Evolutionary conservation across 495 filamentous ascomycete genomes (phyloP), one percentile per base, ranked within the genome.

Genomic region (Lindgomyces ingoldianus): DNA sequence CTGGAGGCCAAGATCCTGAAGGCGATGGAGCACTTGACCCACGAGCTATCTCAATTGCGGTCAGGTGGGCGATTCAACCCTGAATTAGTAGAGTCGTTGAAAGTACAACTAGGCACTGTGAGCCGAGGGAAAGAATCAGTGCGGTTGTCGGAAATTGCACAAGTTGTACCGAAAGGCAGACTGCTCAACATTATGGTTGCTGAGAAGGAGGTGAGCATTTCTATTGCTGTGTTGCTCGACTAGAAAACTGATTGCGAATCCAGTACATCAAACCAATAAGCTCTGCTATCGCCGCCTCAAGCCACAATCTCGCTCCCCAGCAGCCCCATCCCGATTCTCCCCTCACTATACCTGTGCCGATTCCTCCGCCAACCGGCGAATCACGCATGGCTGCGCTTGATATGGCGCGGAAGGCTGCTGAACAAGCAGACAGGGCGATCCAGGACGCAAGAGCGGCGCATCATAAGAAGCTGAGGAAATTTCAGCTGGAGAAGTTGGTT

Each of bases 251-350:
- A 50, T 60, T 36, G 65, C 75, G 76, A 64, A 74, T 67, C 51
- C 62, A 83, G 78, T 86, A 89, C 62, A 69, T 92, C 59, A 91
- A 91, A 79, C 81, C 89, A 9, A 84, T 91, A 60, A 78, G 81
- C 46, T 85, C 86, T 45, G 87, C 91, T 6, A 87, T 96, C 50
- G 81, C 88, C 56, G 77, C 80, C 21, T 87, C 85, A 33, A 78
- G 83, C 52, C 81, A 89, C 65, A 90, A 85, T 75, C 81, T 94
- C 67, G 88, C 87, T 36, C 90, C 91, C 12, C 87, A 90, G 24
- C 19, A 30, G 73, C 78, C 83, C 1, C 85, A 85, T 70, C 76
- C 86, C 3, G 83, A 88, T 55, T 88, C 89, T 68, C 84, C 45
- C 81, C 88, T 71, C 2, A 88, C 91, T 66, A 81, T 96, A 48